Base-by-base conservation (phyloP, 23 red algal genomes). In the Agarophyton chilense region DNA sequence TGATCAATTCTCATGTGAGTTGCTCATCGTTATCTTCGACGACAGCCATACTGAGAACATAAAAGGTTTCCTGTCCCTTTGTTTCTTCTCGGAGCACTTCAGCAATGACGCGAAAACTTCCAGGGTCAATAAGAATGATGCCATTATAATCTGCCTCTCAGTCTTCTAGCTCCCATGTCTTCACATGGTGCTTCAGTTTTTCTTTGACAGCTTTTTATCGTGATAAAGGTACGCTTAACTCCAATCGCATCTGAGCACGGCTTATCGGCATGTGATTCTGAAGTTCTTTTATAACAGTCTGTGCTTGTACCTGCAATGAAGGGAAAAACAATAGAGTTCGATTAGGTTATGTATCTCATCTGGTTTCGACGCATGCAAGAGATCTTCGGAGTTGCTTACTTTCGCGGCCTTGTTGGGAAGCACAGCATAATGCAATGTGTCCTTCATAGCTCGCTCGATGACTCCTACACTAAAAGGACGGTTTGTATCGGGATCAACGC, bases 371-470 rank as follows among this genome's bases (percentile, higher is more conserved):
- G 29, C 42, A 76, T 11, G 18, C 41, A 76, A 19, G 12, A 17
- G 34, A 25, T 53, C 3, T 51, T 5, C 24, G 35, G 22, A 16
- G 51, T 11, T 10, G 70, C 80, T 25, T 84, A 84, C 80, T 41
- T 99, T 99, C 10, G 90, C 97, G 25, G 93, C 40, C 71, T 91
- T 88, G 28, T 93, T 96, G 3, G 97, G 97, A 5, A 83, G 64
- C 13, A 96, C 97, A 25, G 93, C 81, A 70, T 90, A 99, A 66
- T 96, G 93, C 4, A 95, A 61, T 9, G 49, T 81, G 38, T 99
- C 94, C 35, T 68, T 75, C 93, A 99, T 95, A 21, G 88, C 90
- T 19, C 93, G 84, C 83, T 99, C 93, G 38, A 95, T 94, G 44
- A 95, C 64, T 10, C 90, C 91, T 29, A 99, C 97, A 32, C 93